Conservation (phyloP, 1,139 yeast genomes). For the Kodamaea ohmeri region DNA sequence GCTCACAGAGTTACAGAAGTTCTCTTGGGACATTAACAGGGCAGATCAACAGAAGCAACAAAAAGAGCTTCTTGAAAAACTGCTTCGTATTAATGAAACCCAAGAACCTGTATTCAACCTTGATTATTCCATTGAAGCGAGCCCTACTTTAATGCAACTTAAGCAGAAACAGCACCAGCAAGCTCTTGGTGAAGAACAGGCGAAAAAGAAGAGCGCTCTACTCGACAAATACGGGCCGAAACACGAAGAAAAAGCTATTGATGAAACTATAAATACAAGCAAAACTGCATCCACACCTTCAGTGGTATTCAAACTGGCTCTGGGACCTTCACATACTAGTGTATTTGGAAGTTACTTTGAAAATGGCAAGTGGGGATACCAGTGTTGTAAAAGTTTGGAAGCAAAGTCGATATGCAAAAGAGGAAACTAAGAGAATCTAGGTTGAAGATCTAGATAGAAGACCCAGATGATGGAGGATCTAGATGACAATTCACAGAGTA, state of each 20-base stretch:
- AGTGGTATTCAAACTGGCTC: no score
- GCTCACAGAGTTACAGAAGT: constrained; percentile 45
- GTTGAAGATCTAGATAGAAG: no score
- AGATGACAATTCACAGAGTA: no score
- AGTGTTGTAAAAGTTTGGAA: constrained; percentile 37
- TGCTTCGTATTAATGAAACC: constrained; percentile 17
- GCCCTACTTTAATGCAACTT: constrained; percentile 57
- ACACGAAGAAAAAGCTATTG: constrained; percentile 1
- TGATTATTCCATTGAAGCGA: constrained; percentile 49
- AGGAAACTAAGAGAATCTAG: no score
- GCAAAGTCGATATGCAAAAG: constrained; percentile 11
- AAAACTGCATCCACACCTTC: no score
- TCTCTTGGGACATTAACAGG: constrained; percentile 50
- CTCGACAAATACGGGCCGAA: constrained; percentile 27
- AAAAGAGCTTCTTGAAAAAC: constrained; percentile 15
- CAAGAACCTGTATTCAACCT: constrained; percentile 36
- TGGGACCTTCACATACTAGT: constrained; percentile 37
- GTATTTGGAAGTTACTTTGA: constrained; percentile 50
- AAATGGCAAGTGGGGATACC: constrained; percentile 50
- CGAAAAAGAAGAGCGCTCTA: constrained; percentile 28
- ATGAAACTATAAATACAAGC: constrained; percentile 10
- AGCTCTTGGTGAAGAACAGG: constrained; percentile 25
- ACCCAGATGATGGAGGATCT: no score
- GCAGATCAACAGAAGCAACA: constrained; percentile 19
- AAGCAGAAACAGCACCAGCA: constrained; percentile 32